Percentiles rank a stretch among this genome's conserved stretches.
Evolutionary conservation across 495 filamentous ascomycete genomes (phyloP).

Genomic region (Podospora australis): DNA sequence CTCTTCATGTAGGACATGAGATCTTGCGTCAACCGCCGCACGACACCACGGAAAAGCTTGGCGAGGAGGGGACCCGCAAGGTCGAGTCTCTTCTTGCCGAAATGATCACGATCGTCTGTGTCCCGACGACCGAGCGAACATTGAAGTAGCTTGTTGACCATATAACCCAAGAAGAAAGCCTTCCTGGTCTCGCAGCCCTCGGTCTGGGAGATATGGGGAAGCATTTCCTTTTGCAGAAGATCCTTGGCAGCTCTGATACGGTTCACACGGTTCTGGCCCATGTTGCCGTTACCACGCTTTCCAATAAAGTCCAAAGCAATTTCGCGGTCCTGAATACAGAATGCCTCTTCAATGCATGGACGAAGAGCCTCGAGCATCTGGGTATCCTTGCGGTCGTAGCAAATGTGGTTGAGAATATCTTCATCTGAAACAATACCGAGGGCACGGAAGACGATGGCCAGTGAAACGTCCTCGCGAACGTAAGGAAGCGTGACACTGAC

Average conservation of each 20-base stretch:
- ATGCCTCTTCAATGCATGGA: slow-evolving; percentile 92
- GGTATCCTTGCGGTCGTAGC: slow-evolving; percentile 89
- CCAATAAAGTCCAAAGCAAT: slow-evolving; percentile 95
- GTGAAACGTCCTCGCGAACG: slow-evolving; percentile 86
- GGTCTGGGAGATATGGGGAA: slow-evolving; percentile 92
- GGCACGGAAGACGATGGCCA: slow-evolving; percentile 90
- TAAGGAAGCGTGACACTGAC: slow-evolving; percentile 87
- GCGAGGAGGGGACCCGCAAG: slow-evolving; percentile 90
- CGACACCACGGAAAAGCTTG: slow-evolving; percentile 82
- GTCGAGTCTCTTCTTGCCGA: slow-evolving; percentile 97
- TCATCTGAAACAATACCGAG: slow-evolving; percentile 95
- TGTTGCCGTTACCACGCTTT: slow-evolving; percentile 65
- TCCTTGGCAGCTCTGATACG: slow-evolving; percentile 88
- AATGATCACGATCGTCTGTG: slow-evolving; percentile 95
- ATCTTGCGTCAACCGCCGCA: slow-evolving; percentile 80
- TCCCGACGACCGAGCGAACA: slow-evolving; percentile 86
- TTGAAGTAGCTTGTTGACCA: slow-evolving; percentile 91
- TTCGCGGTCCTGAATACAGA: slow-evolving; percentile 91
- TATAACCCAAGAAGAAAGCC: slow-evolving; percentile 97
- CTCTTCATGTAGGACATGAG: slow-evolving; percentile 83
- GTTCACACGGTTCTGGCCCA: slow-evolving; percentile 67
- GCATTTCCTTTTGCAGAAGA: slow-evolving; percentile 91
- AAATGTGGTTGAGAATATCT: slow-evolving; percentile 95
- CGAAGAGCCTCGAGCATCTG: slow-evolving; percentile 97
- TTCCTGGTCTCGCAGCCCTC: slow-evolving; percentile 97